Conservation (phyloP, 352 stramenopile genomes). For the Saprolegnia diclina region DNA sequence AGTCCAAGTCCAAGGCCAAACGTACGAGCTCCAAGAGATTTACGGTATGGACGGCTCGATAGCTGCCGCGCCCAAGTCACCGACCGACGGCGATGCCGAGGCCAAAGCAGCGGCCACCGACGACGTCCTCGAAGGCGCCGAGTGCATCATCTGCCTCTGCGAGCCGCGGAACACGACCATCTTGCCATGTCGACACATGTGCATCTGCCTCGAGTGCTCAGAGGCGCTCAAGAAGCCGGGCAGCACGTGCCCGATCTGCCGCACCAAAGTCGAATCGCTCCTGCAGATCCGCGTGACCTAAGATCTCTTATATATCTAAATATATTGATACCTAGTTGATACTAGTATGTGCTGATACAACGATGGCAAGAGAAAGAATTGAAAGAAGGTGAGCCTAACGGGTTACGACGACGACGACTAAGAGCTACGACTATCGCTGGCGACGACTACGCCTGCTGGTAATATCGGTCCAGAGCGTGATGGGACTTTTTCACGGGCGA, state of each 20-base stretch:
- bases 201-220: constrained; percentile 72
- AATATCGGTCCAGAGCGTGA: too few relatives aligned
- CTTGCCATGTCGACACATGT: constrained; percentile 83
- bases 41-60: constrained; percentile 78
- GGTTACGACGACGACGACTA: too few relatives aligned
- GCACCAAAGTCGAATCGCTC: constrained; percentile 63
- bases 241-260: constrained; percentile 78
- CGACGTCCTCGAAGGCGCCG: constrained; percentile 64
- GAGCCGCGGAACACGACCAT: constrained; percentile 78
- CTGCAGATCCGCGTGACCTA: constrained; percentile 68
- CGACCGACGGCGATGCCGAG: constrained; percentile 22
- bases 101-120: not conserved
- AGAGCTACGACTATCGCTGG: too few relatives aligned
- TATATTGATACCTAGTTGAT: not conserved
- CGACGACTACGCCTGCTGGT: too few relatives aligned
- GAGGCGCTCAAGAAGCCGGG: constrained; percentile 61
- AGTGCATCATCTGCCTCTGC: constrained; percentile 85
- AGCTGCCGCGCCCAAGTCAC: constrained; percentile 34
- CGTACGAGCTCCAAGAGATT: constrained; percentile 84
- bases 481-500: not conserved
- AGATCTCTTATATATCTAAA: not conserved
- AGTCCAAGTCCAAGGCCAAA: constrained; percentile 60
- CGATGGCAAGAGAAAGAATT: not conserved
- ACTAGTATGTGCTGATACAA: not conserved
- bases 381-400: not conserved